These are phyloP conservation scores for Parachaetomium inaequale DNA, from an alignment of 495 filamentous ascomycete species.

Conservation along the genomic window DNA sequence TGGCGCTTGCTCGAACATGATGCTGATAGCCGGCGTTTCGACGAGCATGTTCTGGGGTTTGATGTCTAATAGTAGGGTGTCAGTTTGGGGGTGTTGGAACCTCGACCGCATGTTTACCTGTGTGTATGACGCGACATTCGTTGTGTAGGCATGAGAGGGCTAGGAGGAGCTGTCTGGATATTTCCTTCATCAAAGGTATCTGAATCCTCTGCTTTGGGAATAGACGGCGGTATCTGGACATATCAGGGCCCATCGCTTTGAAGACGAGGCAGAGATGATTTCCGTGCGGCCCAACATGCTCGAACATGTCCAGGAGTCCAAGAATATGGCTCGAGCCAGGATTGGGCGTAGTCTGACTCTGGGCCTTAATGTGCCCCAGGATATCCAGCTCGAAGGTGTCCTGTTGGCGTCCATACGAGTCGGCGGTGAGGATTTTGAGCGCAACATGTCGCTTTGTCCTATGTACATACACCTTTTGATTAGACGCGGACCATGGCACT, in stretches of 20 bases:
- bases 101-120: too few species aligned
- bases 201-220: conserved; percentile 7
- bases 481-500: too few species aligned
- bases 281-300: conserved; percentile 23
- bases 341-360: too few species aligned
- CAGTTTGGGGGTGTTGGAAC: too few species aligned
- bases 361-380: not conserved
- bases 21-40: conserved; percentile 9
- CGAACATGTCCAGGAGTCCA: conserved; percentile 35
- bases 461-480: too few species aligned
- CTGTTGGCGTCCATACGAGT: not conserved
- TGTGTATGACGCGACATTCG: too few species aligned
- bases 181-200: not conserved
- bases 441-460: not conserved
- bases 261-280: conserved; percentile 37
- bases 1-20: conserved; percentile 18
- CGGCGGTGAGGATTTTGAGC: conserved; percentile 2
- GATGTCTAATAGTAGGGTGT: conserved; percentile 25
- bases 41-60: conserved; percentile 29
- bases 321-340: conserved; percentile 25
- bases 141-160: not conserved
- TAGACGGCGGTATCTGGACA: conserved; percentile 6
- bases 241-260: conserved; percentile 28
- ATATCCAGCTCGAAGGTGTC: conserved; percentile 19
- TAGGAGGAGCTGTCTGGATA: conserved; percentile 12